These are phyloP conservation scores for Acanthamoeba royreba DNA, from an alignment of 208 protist genomes.

Conservation along the genomic window DNA sequence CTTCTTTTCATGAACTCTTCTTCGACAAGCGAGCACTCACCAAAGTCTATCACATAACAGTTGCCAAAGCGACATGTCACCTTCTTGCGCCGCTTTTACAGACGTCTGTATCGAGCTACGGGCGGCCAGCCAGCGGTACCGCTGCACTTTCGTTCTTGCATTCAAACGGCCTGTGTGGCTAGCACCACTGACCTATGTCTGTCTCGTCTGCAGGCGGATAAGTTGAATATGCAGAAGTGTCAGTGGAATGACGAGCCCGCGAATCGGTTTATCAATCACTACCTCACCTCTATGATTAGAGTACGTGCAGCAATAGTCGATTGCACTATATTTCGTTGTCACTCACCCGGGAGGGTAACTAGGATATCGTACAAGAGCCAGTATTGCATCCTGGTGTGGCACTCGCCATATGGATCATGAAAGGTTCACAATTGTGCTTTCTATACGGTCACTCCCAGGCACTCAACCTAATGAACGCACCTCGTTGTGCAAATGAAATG, in stretches of 20 bases:
- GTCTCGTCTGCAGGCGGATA: neutral
- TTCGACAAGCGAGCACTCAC: too few species aligned
- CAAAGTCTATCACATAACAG: too few species aligned
- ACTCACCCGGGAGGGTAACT: neutral
- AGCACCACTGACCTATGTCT: too few species aligned
- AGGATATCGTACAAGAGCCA: neutral
- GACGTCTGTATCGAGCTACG: neutral
- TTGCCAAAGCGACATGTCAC: neutral
- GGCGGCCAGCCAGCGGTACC: neutral
- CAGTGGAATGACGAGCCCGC: conserved; percentile 3
- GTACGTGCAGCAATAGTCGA: too few species aligned
- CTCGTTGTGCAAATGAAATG: neutral
- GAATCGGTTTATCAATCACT: neutral
- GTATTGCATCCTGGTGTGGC: neutral
- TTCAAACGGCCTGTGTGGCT: too few species aligned
- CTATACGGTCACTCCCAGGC: neutral
- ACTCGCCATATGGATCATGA: neutral
- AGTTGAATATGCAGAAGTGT: conserved; percentile 1
- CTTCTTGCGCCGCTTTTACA: neutral
- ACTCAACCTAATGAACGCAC: neutral
- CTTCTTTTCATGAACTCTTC: neutral
- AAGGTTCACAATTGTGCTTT: neutral
- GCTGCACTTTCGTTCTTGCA: too few species aligned
- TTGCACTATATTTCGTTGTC: neutral
- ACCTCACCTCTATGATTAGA: neutral